These are phyloP conservation scores for Drechslerella stenobrocha DNA, from an alignment of 2,329 filamentous ascomycete genomes.

Conservation along the genomic window DNA sequence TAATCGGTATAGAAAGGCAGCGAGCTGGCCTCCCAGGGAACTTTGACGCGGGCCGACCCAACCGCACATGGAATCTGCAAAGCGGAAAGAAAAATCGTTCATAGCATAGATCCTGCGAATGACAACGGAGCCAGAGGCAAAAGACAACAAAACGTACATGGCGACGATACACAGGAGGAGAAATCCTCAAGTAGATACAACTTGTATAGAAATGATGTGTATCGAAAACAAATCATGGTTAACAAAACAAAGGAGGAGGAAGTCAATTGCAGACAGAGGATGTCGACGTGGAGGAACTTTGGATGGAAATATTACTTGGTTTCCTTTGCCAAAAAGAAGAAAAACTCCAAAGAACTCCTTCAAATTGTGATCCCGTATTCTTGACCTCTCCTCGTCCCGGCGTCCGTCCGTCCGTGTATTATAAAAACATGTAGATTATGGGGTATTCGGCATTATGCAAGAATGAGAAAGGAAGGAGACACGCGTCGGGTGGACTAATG, in stretches of 20 bases:
- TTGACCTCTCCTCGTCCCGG: slow-evolving; percentile 11
- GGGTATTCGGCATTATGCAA: slow-evolving; percentile 49
- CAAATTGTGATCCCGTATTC: slow-evolving; percentile 34
- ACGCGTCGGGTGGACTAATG: slow-evolving; percentile 29
- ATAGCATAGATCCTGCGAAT: slow-evolving; percentile 19
- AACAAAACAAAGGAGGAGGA: slow-evolving; percentile 7
- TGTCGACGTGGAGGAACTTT: slow-evolving; percentile 38
- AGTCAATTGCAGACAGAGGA: slow-evolving; percentile 2
- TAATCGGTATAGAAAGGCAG: slow-evolving; percentile 18
- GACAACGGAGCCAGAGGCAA: slow-evolving; percentile 9
- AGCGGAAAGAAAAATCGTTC: slow-evolving; percentile 6
- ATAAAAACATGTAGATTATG: slow-evolving; percentile 44
- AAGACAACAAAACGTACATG: slow-evolving; percentile 7
- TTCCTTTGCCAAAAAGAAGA: slow-evolving; percentile 42
- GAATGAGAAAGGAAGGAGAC: slow-evolving; percentile 17
- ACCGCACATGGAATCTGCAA: slow-evolving; percentile 24
- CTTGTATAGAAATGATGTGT: slow-evolving; percentile 29
- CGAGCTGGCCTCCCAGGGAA: too few relatives aligned
- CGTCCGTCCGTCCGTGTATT: slow-evolving; percentile 35
- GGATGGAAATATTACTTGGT: slow-evolving; percentile 20
- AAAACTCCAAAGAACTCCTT: slow-evolving; percentile 49
- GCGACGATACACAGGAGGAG: not conserved
- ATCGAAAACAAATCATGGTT: slow-evolving; percentile 17
- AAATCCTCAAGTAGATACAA: slow-evolving; percentile 24
- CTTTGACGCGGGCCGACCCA: slow-evolving; percentile 19